A percentile compares a stretch with the other conserved stretches of the same genome.
phyloP scores from a whole-genome alignment of 2,329 filamentous ascomycete species.

The Chaetomium olivaceum region DNA sequence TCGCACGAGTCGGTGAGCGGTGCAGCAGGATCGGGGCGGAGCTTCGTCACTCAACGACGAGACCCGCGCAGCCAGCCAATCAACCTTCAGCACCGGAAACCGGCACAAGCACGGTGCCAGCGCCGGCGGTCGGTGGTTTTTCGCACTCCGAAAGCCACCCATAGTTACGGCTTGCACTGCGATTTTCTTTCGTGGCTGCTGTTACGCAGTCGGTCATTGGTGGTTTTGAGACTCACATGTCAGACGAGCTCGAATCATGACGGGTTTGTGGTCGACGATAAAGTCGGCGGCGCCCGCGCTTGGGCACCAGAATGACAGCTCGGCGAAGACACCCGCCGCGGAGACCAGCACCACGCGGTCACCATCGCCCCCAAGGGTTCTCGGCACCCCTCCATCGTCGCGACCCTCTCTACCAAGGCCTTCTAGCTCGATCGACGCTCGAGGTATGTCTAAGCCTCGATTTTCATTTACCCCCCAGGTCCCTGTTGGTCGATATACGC shows the following conservation, averaged over 20 bases:
- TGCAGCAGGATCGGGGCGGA: neutral
- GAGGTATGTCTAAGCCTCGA: constrained; percentile 21
- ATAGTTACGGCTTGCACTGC: neutral
- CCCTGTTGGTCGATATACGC: constrained; percentile 14
- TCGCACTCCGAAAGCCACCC: constrained; percentile 12
- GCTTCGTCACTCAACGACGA: neutral
- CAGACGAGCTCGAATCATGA: constrained; percentile 13
- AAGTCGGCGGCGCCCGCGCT: constrained; percentile 17
- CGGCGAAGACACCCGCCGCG: neutral
- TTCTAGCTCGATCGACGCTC: constrained; percentile 21
- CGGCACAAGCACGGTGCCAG: neutral
- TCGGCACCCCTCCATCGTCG: constrained; percentile 16
- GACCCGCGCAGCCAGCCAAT: neutral
- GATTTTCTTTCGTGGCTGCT: neutral
- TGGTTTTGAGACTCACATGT: neutral
- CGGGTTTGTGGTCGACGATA: constrained; percentile 22
- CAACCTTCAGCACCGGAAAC: neutral
- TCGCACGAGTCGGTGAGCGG: neutral
- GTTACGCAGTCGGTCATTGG: constrained; percentile 7
- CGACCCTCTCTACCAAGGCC: constrained; percentile 24
- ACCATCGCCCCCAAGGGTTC: neutral
- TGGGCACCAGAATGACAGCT: neutral
- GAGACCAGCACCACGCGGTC: constrained; percentile 7
- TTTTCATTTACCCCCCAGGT: neutral
- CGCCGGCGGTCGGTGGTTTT: constrained; percentile 8